These are phyloP conservation scores for Dryadomyces quercivorus DNA, from an alignment of 2,329 filamentous ascomycete genomes.

Conservation along the genomic window DNA sequence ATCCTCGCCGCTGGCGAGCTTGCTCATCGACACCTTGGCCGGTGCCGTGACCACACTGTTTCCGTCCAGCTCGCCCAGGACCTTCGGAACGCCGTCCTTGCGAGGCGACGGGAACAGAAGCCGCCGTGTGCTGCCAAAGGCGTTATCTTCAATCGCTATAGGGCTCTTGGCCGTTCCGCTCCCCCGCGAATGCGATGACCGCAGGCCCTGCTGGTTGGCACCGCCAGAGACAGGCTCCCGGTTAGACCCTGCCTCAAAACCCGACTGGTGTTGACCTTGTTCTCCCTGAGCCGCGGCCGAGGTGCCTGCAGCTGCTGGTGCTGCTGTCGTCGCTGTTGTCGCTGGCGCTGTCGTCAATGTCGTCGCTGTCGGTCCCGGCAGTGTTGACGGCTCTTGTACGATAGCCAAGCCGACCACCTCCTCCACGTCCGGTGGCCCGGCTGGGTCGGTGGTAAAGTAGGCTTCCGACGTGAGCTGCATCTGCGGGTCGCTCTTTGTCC, in stretches of 20 bases:
- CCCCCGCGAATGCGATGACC: conserved; percentile 41
- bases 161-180: conserved; percentile 46
- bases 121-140: conserved; percentile 47
- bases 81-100: conserved; percentile 49
- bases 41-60: conserved; percentile 28
- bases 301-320: background rate
- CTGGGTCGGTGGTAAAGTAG: conserved; percentile 39
- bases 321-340: background rate
- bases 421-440: conserved; percentile 31
- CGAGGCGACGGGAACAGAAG: conserved; percentile 68
- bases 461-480: conserved; percentile 40
- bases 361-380: too few relatives aligned
- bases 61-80: conserved; percentile 43
- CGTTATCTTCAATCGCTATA: conserved; percentile 37
- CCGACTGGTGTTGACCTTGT: conserved; percentile 2
- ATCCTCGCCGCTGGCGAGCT: conserved; percentile 27
- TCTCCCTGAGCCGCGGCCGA: too few relatives aligned
- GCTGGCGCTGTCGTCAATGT: background rate
- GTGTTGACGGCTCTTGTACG: too few relatives aligned
- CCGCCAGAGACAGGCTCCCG: conserved; percentile 16
- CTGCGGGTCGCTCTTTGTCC: conserved; percentile 33
- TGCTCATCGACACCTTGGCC: conserved; percentile 23
- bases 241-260: conserved; percentile 22
- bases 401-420: conserved; percentile 1
- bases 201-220: conserved; percentile 21